Percentiles rank a stretch among this genome's conserved stretches.
Evolutionary conservation across 192 early-diverging fungal species (phyloP).

Genomic region (Diversispora eburnea): DNA sequence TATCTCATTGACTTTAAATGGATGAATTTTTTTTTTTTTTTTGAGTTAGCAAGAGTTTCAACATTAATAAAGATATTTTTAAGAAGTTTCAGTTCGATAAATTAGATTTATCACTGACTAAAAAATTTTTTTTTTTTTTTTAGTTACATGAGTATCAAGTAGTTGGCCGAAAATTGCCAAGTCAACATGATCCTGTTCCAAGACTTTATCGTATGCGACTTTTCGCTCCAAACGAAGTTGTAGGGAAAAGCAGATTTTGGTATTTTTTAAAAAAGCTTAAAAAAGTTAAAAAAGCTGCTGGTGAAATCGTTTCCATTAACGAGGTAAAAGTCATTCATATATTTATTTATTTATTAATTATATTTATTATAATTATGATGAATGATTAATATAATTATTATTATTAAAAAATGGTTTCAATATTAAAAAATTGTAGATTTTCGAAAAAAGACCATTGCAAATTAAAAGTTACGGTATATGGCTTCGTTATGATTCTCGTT

Average conservation of each 20-base stretch:
- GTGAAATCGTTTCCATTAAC: constrained; percentile 97
- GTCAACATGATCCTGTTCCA: constrained; percentile 85
- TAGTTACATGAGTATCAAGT: constrained; percentile 65
- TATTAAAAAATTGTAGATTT: constrained; percentile 57
- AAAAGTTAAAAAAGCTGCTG: constrained; percentile 99
- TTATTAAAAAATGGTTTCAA: not conserved
- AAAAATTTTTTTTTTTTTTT: not conserved
- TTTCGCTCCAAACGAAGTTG: constrained; percentile 97
- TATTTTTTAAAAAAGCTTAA: constrained; percentile 98
- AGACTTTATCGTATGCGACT: constrained; percentile 98
- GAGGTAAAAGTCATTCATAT: constrained; percentile 60
- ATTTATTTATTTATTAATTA: not conserved
- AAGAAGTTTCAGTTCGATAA: too few relatives aligned
- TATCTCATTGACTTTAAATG: too few relatives aligned
- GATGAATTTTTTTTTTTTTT: not conserved
- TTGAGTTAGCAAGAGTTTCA: not conserved
- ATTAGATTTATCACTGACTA: too few relatives aligned
- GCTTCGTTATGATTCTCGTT: constrained; percentile 99
- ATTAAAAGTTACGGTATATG: constrained; percentile 99
- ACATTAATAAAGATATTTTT: too few relatives aligned
- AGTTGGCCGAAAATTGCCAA: constrained; percentile 92
- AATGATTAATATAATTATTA: constrained; percentile 16
- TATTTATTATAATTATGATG: not conserved
- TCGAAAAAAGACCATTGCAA: constrained; percentile 85
- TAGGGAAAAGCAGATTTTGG: constrained; percentile 99